These are phyloP conservation scores for Physaria fendleri DNA, from an alignment of 345 rosid genomes.

Conservation along the genomic window DNA sequence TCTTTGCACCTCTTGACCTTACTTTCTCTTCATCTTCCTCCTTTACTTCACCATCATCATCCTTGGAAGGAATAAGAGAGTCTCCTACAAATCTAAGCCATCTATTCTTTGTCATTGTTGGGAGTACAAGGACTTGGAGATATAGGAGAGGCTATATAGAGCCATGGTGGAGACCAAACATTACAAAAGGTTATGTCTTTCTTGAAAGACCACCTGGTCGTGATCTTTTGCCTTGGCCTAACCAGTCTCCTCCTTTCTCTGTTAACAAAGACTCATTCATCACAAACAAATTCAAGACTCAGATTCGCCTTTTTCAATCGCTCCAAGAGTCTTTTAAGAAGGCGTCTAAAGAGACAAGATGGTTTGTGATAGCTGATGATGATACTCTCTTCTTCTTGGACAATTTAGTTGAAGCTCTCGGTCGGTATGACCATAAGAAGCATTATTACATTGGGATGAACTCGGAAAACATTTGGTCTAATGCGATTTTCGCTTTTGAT, in stretches of 20 bases:
- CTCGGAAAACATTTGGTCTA: constrained; percentile 42
- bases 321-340: constrained; percentile 39
- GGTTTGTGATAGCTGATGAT: constrained; percentile 63
- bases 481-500: constrained; percentile 40
- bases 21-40: constrained; percentile 9
- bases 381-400: constrained; percentile 52
- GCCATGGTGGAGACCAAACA: constrained; percentile 64
- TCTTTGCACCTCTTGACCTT: constrained; percentile 25
- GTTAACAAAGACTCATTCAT: constrained; percentile 38
- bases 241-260: constrained; percentile 43
- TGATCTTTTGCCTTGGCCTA: constrained; percentile 49
- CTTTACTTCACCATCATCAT: not conserved
- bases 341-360: constrained; percentile 21
- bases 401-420: constrained; percentile 40
- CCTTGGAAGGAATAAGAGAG: not conserved
- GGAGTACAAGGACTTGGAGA: constrained; percentile 41
- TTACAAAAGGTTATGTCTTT: constrained; percentile 53
- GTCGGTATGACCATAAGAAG: constrained; percentile 48
- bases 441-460: constrained; percentile 46
- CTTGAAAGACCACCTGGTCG: constrained; percentile 38
- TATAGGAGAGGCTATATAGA: constrained; percentile 41
- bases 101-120: constrained; percentile 40
- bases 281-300: constrained; percentile 20
- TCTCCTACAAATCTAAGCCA: constrained; percentile 43
- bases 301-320: constrained; percentile 38